A percentile compares a stretch with the other conserved stretches of the same genome.
Conservation (phyloP, 2,329 filamentous ascomycete species). For the Setomelanomma holmii region DNA sequence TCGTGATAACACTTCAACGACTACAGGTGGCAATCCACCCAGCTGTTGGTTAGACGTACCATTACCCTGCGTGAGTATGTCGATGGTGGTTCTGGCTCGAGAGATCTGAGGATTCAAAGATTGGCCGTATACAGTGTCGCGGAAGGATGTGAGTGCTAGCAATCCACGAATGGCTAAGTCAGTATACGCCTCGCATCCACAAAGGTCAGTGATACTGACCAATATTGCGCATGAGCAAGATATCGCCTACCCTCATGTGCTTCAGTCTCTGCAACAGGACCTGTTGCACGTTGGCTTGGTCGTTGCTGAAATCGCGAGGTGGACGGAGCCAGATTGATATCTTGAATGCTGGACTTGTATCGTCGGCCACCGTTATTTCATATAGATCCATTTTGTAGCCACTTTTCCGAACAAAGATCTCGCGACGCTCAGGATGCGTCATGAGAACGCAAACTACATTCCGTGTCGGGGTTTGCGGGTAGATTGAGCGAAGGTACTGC, state of each 20-base stretch:
- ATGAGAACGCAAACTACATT: slow-evolving; percentile 84
- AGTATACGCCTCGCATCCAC: neutral
- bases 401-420: slow-evolving; percentile 72
- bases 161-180: neutral
- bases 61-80: slow-evolving; percentile 67
- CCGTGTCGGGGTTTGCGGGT: slow-evolving; percentile 81
- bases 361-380: slow-evolving; percentile 71
- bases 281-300: slow-evolving; percentile 29
- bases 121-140: slow-evolving; percentile 81
- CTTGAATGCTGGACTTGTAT: slow-evolving; percentile 80
- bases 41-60: slow-evolving; percentile 57
- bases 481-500: slow-evolving; percentile 68
- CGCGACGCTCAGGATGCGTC: slow-evolving; percentile 70
- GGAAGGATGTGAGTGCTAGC: slow-evolving; percentile 71
- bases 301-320: slow-evolving; percentile 13
- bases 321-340: slow-evolving; percentile 82
- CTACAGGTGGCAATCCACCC: slow-evolving; percentile 52
- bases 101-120: slow-evolving; percentile 77
- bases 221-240: slow-evolving; percentile 80
- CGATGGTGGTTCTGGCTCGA: slow-evolving; percentile 68
- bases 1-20: slow-evolving; percentile 68
- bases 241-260: slow-evolving; percentile 71
- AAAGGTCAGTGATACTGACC: slow-evolving; percentile 38
- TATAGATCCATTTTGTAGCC: slow-evolving; percentile 54
- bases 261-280: slow-evolving; percentile 51